Conservation (phyloP, 208 protist species). For the Leishmania lainsoni region DNA sequence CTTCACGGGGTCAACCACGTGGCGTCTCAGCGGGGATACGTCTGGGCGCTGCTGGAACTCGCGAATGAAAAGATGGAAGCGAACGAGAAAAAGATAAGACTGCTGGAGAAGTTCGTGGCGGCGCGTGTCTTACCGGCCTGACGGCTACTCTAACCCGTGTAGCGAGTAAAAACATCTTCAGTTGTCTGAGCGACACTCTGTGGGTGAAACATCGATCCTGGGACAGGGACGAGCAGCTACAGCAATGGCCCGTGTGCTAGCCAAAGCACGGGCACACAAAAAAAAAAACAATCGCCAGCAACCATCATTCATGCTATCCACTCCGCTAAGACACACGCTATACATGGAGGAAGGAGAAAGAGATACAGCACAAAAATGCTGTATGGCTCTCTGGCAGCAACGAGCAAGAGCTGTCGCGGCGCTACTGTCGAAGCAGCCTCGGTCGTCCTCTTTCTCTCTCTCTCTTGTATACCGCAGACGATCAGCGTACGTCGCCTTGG, state of each 20-base stretch:
- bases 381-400: background rate
- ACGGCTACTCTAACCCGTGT: background rate
- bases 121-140: slow-evolving; percentile 11
- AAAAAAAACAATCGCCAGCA: background rate
- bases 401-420: background rate
- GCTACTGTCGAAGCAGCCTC: background rate
- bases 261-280: background rate
- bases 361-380: background rate
- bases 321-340: background rate
- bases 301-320: background rate
- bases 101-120: slow-evolving; percentile 49
- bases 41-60: slow-evolving; percentile 66
- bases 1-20: slow-evolving; percentile 74
- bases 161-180: background rate
- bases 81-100: slow-evolving; percentile 59
- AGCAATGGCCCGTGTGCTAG: background rate
- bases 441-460: background rate
- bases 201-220: background rate
- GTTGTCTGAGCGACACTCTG: background rate
- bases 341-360: background rate
- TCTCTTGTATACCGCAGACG: background rate
- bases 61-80: slow-evolving; percentile 83
- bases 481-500: background rate
- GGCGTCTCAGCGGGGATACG: slow-evolving; percentile 53
- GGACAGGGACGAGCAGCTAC: background rate